These are phyloP conservation scores for Calocera viscosa DNA, from an alignment of 768 basidiomycete species.

Conservation along the genomic window DNA sequence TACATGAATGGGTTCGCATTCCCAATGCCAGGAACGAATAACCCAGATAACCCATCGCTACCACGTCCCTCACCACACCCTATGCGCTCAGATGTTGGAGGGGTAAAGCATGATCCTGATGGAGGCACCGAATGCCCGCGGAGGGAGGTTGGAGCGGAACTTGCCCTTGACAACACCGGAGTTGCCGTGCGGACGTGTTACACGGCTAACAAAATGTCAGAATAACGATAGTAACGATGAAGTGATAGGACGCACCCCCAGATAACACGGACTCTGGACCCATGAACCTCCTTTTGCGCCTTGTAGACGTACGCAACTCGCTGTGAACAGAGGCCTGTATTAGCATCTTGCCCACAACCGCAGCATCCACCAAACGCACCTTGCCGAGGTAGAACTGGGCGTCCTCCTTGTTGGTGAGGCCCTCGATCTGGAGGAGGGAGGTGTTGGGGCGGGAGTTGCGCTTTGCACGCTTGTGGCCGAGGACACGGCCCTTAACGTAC, in stretches of 20 bases:
- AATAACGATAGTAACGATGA: neutral
- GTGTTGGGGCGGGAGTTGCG: conserved; percentile 94
- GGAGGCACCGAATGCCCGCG: conserved; percentile 83
- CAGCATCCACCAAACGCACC: conserved; percentile 37
- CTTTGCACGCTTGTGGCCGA: conserved; percentile 98
- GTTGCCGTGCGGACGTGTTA: conserved; percentile 87
- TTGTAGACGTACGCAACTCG: conserved; percentile 97
- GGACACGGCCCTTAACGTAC: conserved; percentile 90
- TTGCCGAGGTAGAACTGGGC: conserved; percentile 98
- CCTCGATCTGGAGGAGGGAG: conserved; percentile 93
- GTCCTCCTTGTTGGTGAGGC: conserved; percentile 83
- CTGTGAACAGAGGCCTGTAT: conserved; percentile 31
- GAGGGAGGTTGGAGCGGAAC: conserved; percentile 90
- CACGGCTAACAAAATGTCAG: conserved; percentile 41
- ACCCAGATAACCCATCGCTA: neutral
- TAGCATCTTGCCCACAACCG: neutral
- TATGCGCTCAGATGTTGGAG: conserved; percentile 50
- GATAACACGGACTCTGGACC: conserved; percentile 93
- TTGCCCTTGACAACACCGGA: conserved; percentile 95
- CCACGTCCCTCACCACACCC: neutral
- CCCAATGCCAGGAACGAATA: neutral
- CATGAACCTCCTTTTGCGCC: conserved; percentile 86
- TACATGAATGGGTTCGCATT: neutral
- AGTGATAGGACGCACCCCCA: conserved; percentile 62
- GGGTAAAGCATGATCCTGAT: conserved; percentile 93